Conservation (phyloP, 2,329 filamentous ascomycete genomes). For the Talaromyces sp. region DNA sequence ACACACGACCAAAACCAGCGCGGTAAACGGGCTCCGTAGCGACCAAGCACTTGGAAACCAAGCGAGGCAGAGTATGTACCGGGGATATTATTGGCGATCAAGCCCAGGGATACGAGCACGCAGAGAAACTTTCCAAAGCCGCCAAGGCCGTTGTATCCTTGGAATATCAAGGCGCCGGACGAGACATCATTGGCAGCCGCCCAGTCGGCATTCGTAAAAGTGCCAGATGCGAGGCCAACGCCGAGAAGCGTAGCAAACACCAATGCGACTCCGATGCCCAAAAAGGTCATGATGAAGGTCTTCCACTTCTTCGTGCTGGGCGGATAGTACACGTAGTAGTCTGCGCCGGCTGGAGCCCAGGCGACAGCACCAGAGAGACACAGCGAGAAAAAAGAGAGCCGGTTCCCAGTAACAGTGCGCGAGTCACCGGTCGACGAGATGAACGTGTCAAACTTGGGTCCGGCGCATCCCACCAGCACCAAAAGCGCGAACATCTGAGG, state of each 20-base stretch:
- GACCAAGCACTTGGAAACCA: slow-evolving; percentile 40
- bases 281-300: slow-evolving; percentile 33
- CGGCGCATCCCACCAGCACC: slow-evolving; percentile 36
- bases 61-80: slow-evolving; percentile 42
- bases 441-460: slow-evolving; percentile 30
- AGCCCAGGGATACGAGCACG: slow-evolving; percentile 37
- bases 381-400: slow-evolving; percentile 32
- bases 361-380: slow-evolving; percentile 30
- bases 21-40: slow-evolving; percentile 32
- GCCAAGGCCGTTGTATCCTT: slow-evolving; percentile 21
- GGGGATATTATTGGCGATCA: slow-evolving; percentile 41
- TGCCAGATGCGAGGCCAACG: slow-evolving; percentile 36
- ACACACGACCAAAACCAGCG: slow-evolving; percentile 39
- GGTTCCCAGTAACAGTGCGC: slow-evolving; percentile 28
- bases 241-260: slow-evolving; percentile 34
- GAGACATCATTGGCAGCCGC: slow-evolving; percentile 34
- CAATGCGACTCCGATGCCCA: slow-evolving; percentile 29
- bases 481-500: slow-evolving; percentile 38
- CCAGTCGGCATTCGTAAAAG: slow-evolving; percentile 13
- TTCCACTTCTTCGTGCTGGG: slow-evolving; percentile 29
- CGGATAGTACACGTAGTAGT: slow-evolving; percentile 43
- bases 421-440: slow-evolving; percentile 21
- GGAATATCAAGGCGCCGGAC: slow-evolving; percentile 14
- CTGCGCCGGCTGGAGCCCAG: slow-evolving; percentile 32
- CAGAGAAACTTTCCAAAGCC: slow-evolving; percentile 40